Evolutionary conservation across 2,329 filamentous ascomycete species (phyloP).

Genomic region (Cladosporium sp.): DNA sequence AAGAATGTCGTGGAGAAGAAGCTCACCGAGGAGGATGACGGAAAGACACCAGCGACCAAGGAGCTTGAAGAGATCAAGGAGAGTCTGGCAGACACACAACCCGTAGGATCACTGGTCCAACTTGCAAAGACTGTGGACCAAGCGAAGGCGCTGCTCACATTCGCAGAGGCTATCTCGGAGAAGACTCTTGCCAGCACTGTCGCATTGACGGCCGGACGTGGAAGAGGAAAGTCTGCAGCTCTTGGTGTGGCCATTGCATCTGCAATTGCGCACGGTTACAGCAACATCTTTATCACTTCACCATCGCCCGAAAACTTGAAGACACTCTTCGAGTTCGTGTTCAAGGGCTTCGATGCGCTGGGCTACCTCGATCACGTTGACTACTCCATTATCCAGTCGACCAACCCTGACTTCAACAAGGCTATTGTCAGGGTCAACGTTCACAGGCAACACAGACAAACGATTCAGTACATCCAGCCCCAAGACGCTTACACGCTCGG

Average conservation of each 20-base stretch:
- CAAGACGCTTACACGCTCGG: conserved; percentile 93
- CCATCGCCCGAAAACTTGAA: conserved; percentile 98
- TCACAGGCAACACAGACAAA: conserved; percentile 90
- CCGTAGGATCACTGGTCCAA: conserved; percentile 76
- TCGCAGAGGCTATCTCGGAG: conserved; percentile 92
- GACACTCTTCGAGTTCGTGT: conserved; percentile 95
- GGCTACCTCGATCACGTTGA: conserved; percentile 93
- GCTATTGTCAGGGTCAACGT: conserved; percentile 96
- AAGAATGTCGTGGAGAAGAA: conserved; percentile 83
- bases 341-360: conserved; percentile 94
- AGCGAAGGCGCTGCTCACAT: conserved; percentile 92
- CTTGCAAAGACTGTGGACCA: conserved; percentile 91
- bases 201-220: conserved; percentile 85
- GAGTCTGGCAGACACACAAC: conserved; percentile 76
- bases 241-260: conserved; percentile 91
- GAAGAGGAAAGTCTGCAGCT: conserved; percentile 93
- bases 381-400: conserved; percentile 97
- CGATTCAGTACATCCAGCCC: conserved; percentile 96
- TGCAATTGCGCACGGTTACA: conserved; percentile 92
- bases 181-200: conserved; percentile 94
- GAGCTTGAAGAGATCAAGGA: conserved; percentile 88
- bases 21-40: conserved; percentile 70
- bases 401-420: conserved; percentile 98
- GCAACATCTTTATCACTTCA: conserved; percentile 98
- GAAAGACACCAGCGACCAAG: conserved; percentile 62